phyloP scores from a whole-genome alignment of 1,139 yeast genomes.

The Schizosaccharomyces versatilis region DNA sequence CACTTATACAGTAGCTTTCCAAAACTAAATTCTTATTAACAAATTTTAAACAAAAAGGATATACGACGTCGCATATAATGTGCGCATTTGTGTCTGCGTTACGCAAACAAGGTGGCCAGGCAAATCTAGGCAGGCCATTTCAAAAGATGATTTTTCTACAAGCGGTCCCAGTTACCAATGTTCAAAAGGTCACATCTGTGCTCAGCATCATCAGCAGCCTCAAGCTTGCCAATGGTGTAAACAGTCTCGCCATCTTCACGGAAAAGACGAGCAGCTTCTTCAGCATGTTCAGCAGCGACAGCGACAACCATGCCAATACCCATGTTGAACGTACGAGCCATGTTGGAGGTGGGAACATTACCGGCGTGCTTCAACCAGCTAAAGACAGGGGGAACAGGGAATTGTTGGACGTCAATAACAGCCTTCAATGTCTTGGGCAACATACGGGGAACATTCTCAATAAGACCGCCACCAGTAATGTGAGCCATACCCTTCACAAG shows the following conservation, averaged over 20 bases:
- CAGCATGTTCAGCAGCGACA: conserved; percentile 41
- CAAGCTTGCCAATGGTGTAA: conserved; percentile 55
- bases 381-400: conserved; percentile 78
- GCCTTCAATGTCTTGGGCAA: conserved; percentile 67
- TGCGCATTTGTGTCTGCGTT: too few species aligned
- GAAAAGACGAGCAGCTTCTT: conserved; percentile 32
- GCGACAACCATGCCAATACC: conserved; percentile 95
- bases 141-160: not conserved
- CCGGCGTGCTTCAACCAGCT: conserved; percentile 88
- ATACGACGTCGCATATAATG: too few species aligned
- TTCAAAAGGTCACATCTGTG: conserved; percentile 12
- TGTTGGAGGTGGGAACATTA: conserved; percentile 63
- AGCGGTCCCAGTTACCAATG: conserved; percentile 7
- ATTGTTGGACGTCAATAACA: conserved; percentile 47
- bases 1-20: too few species aligned
- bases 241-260: conserved; percentile 53
- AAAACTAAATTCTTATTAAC: too few species aligned
- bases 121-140: too few species aligned
- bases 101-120: too few species aligned
- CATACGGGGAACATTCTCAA: conserved; percentile 90
- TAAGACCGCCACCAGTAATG: conserved; percentile 94
- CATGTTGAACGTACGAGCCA: conserved; percentile 76
- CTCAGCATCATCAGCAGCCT: conserved; percentile 16
- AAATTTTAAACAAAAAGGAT: too few species aligned
- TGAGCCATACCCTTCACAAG: conserved; percentile 76